Evolutionary conservation across 78 protist species (phyloP).

Genomic region (Isochrysis galbana): DNA sequence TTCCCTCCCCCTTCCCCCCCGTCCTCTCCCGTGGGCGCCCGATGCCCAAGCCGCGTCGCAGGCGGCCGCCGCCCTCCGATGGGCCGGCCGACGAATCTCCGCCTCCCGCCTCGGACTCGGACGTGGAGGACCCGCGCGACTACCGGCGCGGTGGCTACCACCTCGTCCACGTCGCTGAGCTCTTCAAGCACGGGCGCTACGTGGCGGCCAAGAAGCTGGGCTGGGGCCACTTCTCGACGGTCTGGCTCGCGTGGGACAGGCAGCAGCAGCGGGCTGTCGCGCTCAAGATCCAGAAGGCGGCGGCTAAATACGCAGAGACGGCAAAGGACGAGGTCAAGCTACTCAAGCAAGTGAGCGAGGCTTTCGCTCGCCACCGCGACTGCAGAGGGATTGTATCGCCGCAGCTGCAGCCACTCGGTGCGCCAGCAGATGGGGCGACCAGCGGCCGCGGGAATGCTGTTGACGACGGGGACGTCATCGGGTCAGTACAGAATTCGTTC

Average conservation of each 20-base stretch:
- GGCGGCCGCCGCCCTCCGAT: no score
- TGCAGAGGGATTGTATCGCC: no score
- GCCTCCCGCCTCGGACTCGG: no score
- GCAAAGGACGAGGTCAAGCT: slow-evolving; percentile 39
- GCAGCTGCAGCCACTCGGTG: no score
- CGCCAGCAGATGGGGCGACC: no score
- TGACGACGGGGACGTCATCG: background rate
- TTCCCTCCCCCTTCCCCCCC: no score
- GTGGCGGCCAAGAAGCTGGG: slow-evolving; percentile 86
- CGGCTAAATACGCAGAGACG: slow-evolving; percentile 55
- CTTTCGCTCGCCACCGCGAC: background rate
- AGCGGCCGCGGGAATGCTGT: no score
- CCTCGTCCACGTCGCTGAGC: slow-evolving; percentile 83
- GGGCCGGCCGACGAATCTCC: no score
- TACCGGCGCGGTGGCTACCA: slow-evolving; percentile 90
- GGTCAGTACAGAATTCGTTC: background rate
- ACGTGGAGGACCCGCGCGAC: background rate
- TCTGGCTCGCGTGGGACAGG: slow-evolving; percentile 90
- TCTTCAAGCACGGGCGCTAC: slow-evolving; percentile 71
- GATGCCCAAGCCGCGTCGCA: no score
- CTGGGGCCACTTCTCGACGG: slow-evolving; percentile 99
- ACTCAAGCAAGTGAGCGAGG: background rate
- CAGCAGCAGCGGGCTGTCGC: slow-evolving; percentile 39
- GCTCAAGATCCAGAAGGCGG: slow-evolving; percentile 72
- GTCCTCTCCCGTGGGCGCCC: no score